A percentile compares a stretch with the other conserved stretches of the same genome.
Conservation (phyloP, 2,329 filamentous ascomycete genomes). For the Chaetomium sp. region DNA sequence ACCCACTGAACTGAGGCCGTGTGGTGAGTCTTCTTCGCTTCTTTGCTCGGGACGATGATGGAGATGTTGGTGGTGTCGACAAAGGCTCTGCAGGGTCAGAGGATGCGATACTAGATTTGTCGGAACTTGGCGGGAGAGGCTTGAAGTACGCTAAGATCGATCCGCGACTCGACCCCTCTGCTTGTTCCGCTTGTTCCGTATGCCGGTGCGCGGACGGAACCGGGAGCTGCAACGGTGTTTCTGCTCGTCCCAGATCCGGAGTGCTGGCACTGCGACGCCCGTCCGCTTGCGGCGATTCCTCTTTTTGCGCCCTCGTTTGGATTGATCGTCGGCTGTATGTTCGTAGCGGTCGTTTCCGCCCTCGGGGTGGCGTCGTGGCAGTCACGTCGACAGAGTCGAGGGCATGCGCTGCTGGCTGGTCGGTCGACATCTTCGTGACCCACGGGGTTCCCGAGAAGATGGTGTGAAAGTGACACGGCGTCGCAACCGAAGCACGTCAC, state of each 20-base stretch:
- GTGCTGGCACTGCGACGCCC: background rate
- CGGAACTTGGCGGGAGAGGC: conserved; percentile 23
- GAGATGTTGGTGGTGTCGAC: conserved; percentile 41
- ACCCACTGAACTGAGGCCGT: conserved; percentile 30
- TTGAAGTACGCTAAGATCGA: conserved; percentile 38
- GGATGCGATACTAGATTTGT: conserved; percentile 34
- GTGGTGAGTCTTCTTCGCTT: conserved; percentile 42
- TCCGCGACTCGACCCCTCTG: conserved; percentile 23
- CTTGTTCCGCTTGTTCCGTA: conserved; percentile 7
- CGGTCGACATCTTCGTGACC: conserved; percentile 17
- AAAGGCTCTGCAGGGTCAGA: conserved; percentile 26
- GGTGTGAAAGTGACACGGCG: background rate
- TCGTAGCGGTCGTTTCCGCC: conserved; percentile 40
- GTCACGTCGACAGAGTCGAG: background rate
- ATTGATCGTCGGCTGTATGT: conserved; percentile 43
- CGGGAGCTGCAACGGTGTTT: conserved; percentile 15
- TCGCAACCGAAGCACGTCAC: background rate
- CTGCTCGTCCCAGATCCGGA: background rate
- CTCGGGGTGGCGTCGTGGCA: background rate
- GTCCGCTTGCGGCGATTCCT: conserved; percentile 1
- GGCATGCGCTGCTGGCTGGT: background rate
- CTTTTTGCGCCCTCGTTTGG: conserved; percentile 29
- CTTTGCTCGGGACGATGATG: conserved; percentile 29
- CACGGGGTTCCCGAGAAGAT: background rate
- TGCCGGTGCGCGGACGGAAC: conserved; percentile 2